Percentiles rank a stretch among this genome's conserved stretches.
Evolutionary conservation across 202 grass and related monocot species (phyloP).

Genomic region (Eragrostis tef): DNA sequence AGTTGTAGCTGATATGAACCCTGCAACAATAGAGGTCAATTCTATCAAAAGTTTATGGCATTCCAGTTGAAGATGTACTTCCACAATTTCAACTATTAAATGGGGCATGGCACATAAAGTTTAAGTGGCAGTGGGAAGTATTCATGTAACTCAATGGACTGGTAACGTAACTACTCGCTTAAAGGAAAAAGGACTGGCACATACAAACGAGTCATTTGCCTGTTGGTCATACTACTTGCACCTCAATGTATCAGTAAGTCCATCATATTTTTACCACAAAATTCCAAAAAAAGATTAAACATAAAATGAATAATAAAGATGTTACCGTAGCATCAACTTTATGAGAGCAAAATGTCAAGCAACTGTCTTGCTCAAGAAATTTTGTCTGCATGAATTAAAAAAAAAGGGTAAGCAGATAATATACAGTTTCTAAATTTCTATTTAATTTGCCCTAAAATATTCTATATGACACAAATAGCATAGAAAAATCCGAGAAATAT

Average conservation of each 20-base stretch:
- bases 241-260: background rate
- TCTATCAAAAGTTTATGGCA: background rate
- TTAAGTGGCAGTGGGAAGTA: background rate
- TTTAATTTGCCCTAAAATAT: background rate
- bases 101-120: background rate
- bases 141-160: background rate
- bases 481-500: constrained; percentile 14
- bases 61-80: background rate
- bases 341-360: constrained; percentile 77
- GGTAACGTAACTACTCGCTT: too few species aligned
- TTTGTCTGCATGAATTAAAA: constrained; percentile 64
- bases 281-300: background rate
- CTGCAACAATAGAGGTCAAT: constrained; percentile 55
- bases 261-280: background rate
- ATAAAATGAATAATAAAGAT: constrained; percentile 27
- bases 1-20: constrained; percentile 84
- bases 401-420: constrained; percentile 25
- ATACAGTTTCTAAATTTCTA: constrained; percentile 13
- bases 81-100: background rate
- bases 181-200: background rate
- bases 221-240: constrained; percentile 1
- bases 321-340: constrained; percentile 77
- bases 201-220: background rate
- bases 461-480: constrained; percentile 3
- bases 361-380: constrained; percentile 72